Evolutionary conservation across 495 filamentous ascomycete genomes (phyloP), one percentile per base, ranked within the genome.

Genomic region (Neurospora sp.): DNA sequence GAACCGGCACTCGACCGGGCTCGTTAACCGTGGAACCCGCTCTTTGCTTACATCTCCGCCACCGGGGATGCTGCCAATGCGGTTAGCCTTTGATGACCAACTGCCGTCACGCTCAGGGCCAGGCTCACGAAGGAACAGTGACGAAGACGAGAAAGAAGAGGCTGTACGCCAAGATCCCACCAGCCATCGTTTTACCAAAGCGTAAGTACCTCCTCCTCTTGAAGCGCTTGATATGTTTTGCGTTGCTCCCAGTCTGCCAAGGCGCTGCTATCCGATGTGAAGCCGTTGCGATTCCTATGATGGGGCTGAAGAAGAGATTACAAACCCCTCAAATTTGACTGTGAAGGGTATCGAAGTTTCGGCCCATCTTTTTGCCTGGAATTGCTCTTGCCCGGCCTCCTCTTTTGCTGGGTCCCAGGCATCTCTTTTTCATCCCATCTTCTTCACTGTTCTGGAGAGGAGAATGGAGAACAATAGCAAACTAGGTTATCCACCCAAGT

Each of bases 61-160:
- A 78, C 83, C 85, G 78, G 82, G 84, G 81, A 87, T 87, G 79
- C 78, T 83, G 78, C 83, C 81, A 74, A 79, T 81, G 70, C 79
- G 86, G 73, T 82, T 83, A 75, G 79, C 80, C 37, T 87, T 86
- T 74, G 87, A 89, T 71, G 88, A 90, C 72, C 82, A 86, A 53
- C 74, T 88, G 7, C 87, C 92, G 3, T 95, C 93, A 18, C 92
- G 92, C 77, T 98, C 95, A 47, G 89, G 97, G 40, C 95, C 95
- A 31, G 89, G 90, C 39, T 94, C 94, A 74, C 87, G 94, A 74
- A 92, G 96, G 75, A 91, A 92, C 76, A 93, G 91, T 70, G 91
- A 93, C 75, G 91, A 94, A 71, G 90, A 93, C 74, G 89, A 91
- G 77, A 90, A 91, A 74, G 87, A 90, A 72, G 88, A 89, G 75